Evolutionary conservation across 179 eudicot genomes (phyloP).

Genomic region (Silene noctiflora): DNA sequence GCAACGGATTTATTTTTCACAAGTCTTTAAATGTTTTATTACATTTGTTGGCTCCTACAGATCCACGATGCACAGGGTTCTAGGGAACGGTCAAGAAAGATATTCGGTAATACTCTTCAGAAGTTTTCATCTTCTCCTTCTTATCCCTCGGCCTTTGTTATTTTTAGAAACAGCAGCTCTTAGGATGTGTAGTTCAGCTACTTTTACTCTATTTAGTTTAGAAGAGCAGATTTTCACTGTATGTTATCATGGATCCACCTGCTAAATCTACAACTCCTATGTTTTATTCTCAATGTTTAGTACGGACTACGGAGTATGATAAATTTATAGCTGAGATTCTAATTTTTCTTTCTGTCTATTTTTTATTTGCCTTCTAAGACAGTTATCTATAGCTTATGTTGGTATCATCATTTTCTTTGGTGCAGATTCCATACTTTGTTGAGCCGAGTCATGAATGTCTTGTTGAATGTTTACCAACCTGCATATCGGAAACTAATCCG

Average conservation of each 20-base stretch:
- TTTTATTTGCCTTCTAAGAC: background rate
- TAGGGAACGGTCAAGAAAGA: slow-evolving; percentile 78
- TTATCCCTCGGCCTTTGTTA: background rate
- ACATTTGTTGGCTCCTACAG: slow-evolving; percentile 37
- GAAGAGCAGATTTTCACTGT: too few relatives aligned
- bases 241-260: background rate
- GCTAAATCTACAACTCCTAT: background rate
- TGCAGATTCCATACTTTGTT: slow-evolving; percentile 81
- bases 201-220: too few relatives aligned
- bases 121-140: background rate
- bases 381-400: slow-evolving; percentile 9
- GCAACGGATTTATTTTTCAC: background rate
- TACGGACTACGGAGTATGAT: background rate
- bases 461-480: slow-evolving; percentile 85
- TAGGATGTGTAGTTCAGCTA: too few relatives aligned
- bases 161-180: background rate
- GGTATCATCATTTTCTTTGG: slow-evolving; percentile 3
- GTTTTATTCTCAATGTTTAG: background rate
- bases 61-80: slow-evolving; percentile 87
- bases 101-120: slow-evolving; percentile 66
- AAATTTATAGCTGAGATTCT: background rate
- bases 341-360: background rate
- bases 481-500: slow-evolving; percentile 73
- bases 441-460: slow-evolving; percentile 79
- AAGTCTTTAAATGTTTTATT: background rate